A percentile compares a stretch with the other conserved stretches of the same genome.
These are phyloP conservation scores for Exobasidium cylindrosporum DNA, from an alignment of 1,284 basidiomycete genomes.

Conservation along the genomic window DNA sequence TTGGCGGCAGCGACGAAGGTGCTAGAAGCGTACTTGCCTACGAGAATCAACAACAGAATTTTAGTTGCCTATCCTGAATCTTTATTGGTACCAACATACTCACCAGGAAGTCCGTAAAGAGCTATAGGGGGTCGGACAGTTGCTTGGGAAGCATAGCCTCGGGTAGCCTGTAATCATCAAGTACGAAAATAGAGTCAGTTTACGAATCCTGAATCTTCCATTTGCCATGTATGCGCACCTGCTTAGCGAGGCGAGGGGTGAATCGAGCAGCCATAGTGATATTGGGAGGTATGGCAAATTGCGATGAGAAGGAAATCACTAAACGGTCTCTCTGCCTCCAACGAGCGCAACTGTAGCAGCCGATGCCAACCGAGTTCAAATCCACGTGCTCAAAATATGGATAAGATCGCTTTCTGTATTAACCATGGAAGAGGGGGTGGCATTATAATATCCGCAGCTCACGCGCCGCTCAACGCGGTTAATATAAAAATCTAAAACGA, in stretches of 20 bases:
- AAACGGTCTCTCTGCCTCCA: too few relatives aligned
- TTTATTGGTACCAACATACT: slow-evolving; percentile 11
- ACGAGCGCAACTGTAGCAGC: not conserved
- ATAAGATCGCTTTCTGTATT: too few relatives aligned
- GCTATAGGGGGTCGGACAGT: slow-evolving; percentile 41
- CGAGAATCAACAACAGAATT: slow-evolving; percentile 54
- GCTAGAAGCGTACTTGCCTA: slow-evolving; percentile 90
- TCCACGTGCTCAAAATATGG: too few relatives aligned
- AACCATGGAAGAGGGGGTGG: too few relatives aligned
- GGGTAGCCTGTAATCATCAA: slow-evolving; percentile 38
- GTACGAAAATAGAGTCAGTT: too few relatives aligned
- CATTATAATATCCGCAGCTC: too few relatives aligned
- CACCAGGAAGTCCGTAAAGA: slow-evolving; percentile 50
- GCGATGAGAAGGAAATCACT: too few relatives aligned
- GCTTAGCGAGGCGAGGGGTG: slow-evolving; percentile 31
- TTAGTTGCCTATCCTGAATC: not conserved
- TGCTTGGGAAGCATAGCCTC: slow-evolving; percentile 53
- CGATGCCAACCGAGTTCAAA: too few relatives aligned
- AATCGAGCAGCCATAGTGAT: slow-evolving; percentile 30
- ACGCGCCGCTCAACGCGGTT: too few relatives aligned
- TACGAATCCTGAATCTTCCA: too few relatives aligned
- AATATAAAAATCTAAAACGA: too few relatives aligned
- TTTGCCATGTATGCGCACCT: slow-evolving; percentile 24
- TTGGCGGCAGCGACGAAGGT: slow-evolving; percentile 85
- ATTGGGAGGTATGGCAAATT: slow-evolving; percentile 5